Conservation (phyloP, 1,284 basidiomycete species). For the Farysia itapuensis region DNA sequence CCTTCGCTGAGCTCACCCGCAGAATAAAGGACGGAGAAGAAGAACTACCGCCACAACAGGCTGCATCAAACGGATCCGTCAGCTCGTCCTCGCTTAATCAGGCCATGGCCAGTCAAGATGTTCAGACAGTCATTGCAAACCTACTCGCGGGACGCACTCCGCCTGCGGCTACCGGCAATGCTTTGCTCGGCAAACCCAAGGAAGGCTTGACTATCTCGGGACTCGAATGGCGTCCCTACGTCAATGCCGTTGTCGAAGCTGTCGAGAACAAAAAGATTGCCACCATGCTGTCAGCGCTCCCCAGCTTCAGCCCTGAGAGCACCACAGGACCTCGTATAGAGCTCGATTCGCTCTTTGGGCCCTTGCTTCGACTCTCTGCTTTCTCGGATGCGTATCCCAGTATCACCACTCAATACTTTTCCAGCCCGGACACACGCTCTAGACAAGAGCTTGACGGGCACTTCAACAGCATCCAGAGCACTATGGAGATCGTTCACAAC, state of each 20-base stretch:
- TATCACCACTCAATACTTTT: slow-evolving; percentile 44
- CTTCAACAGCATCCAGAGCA: slow-evolving; percentile 40
- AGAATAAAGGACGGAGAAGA: slow-evolving; percentile 42
- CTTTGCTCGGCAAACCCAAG: slow-evolving; percentile 5
- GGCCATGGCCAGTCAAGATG: slow-evolving; percentile 38
- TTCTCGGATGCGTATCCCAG: slow-evolving; percentile 51
- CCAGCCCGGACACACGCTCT: slow-evolving; percentile 36
- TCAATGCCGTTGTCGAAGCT: slow-evolving; percentile 78
- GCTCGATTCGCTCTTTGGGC: slow-evolving; percentile 52
- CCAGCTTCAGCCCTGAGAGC: slow-evolving; percentile 70
- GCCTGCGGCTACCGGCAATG: slow-evolving; percentile 1
- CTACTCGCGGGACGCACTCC: slow-evolving; percentile 38
- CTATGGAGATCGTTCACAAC: slow-evolving; percentile 64
- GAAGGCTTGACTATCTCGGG: slow-evolving; percentile 61
- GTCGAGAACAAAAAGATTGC: slow-evolving; percentile 82
- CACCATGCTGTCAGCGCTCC: slow-evolving; percentile 68
- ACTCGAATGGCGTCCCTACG: slow-evolving; percentile 76
- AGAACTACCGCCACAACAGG: background rate
- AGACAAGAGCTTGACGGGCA: slow-evolving; percentile 43
- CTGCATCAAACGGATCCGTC: slow-evolving; percentile 3
- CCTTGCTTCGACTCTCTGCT: slow-evolving; percentile 46
- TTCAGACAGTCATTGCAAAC: slow-evolving; percentile 47
- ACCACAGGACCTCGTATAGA: slow-evolving; percentile 64
- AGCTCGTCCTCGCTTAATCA: slow-evolving; percentile 15
- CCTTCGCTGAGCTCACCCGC: slow-evolving; percentile 48